Base-by-base conservation (phyloP, 495 filamentous ascomycete genomes). In the Penicillium subrubescens region DNA sequence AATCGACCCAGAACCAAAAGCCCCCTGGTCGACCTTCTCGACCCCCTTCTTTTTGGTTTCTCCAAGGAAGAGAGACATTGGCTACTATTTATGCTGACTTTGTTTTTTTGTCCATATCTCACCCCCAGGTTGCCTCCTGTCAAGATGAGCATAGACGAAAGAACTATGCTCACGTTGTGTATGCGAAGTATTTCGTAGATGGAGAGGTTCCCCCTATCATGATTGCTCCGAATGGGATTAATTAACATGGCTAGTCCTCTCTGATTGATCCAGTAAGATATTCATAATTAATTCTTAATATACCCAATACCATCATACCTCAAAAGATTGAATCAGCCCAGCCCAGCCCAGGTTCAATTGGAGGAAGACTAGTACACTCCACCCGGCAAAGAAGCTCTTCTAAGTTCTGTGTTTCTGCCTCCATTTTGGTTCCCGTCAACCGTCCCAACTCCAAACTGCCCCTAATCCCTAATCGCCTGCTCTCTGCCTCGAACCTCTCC, bases 301-400 rank as follows among this genome's bases (percentile, higher is more conserved):
- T 48, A 2, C 14, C n/a, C 21, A 23, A 5, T 4, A 3, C 17
- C 25, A 41, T 37, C 10, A 37, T 3, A 19, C n/a, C 17, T 8
- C 17, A 44, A 43, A 44, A 12, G 35, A 37, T 37, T 3, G 35
- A 37, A n/a, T 27, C 10, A 52, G 48, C 48, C 48, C 48, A 23
- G 25, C n/a, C n/a, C n/a, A n/a, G 37, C 10, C 44, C 27, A 50
- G 57, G 29, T 31, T 44, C 57, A n/a, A n/a, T 41, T 33, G 44
- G 29, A 44, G 43, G 19, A 25, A 7, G 44, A 48, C 59, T 27
- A 27, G 25, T 27, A n/a, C n/a, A n/a, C n/a, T 58, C 55, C 55
- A 58, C 55, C 55, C 6, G 35, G 23, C 12, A 60, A 52, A 60
- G 59, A 60, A 60, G 59, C 60, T 62, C 34, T 27, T 4, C n/a